Base-by-base conservation (phyloP, 768 basidiomycete genomes). In the Sistotremastrum niveocremeum region DNA sequence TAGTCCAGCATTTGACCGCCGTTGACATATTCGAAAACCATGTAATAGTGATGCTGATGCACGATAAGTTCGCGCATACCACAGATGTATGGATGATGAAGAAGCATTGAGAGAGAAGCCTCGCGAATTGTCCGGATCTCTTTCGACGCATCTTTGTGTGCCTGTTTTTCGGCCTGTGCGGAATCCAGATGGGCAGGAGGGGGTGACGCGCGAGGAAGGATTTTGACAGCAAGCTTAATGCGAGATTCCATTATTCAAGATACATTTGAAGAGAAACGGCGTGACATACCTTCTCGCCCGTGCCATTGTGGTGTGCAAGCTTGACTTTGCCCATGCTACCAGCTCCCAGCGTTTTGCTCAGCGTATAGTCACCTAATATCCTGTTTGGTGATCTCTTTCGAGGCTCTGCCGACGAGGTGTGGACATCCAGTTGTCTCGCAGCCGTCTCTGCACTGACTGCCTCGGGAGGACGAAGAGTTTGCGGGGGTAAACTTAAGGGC, bases 1-100 rank as follows among this genome's bases (percentile, higher is more conserved):
- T 94, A 99, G 73, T 99, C 95, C 53, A 99, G 78, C 89, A 99
- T 91, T 71, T 99, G 95, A 1, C 95, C 95, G 33, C 95, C 95
- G 55, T 91, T 94, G 64, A 98, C 88, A 62, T 95, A 97, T 63
- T 99, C 95, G 61, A 86, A 90, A 7, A 97, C 88, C 90, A 99
- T 97, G 71, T 98, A 99, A 67, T 98, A 97, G 65, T 99, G 93
- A 57, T 99, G 83, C 50, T 88, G 86, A 66, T 97, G 94, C 29
- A 91, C 71, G 60, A 97, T 89, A 84, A 99, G 91, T 68, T 94
- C 90, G 54, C 89, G 84, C 94, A 98, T 99, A 47, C 95, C 95
- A 61, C 94, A 97, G 60, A 99, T 88, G 63, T 98, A 97, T 2
- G 95, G 95, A 59, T 99, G 95, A 58, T 98, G 90, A 32, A 99